phyloP scores from a whole-genome alignment of 2,329 filamentous ascomycete species.

The Zymoseptoria passerinii region DNA sequence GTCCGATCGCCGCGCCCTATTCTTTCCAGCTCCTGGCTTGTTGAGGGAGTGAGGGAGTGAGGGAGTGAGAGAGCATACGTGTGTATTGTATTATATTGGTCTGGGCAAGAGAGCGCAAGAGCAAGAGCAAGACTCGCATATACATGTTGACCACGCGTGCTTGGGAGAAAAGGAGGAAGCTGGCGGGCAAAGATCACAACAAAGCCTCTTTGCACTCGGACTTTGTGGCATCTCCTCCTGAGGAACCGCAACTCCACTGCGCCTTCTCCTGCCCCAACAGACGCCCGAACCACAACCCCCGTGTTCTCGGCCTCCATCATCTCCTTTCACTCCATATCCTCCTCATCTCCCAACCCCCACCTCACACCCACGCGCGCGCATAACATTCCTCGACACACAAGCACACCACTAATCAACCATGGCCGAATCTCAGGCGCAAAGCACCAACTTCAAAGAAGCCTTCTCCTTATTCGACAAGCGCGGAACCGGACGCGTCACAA shows the following conservation, averaged over 20 bases:
- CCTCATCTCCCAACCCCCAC: background rate
- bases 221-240: background rate
- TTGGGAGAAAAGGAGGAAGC: background rate
- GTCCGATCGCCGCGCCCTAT: background rate
- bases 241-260: background rate
- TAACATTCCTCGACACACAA: background rate
- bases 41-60: background rate
- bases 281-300: background rate
- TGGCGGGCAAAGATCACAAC: background rate
- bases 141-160: background rate
- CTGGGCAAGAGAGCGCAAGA: background rate
- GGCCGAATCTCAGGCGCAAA: constrained; percentile 52
- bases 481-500: constrained; percentile 81
- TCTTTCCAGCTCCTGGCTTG: background rate
- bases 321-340: background rate
- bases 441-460: constrained; percentile 99
- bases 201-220: background rate
- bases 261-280: background rate
- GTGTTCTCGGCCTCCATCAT: background rate
- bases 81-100: background rate
- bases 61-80: too few species aligned
- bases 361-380: background rate
- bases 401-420: constrained; percentile 10
- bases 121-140: background rate
- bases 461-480: constrained; percentile 99